Conservation (phyloP, 495 filamentous ascomycete genomes). For the Xylaria curta region DNA sequence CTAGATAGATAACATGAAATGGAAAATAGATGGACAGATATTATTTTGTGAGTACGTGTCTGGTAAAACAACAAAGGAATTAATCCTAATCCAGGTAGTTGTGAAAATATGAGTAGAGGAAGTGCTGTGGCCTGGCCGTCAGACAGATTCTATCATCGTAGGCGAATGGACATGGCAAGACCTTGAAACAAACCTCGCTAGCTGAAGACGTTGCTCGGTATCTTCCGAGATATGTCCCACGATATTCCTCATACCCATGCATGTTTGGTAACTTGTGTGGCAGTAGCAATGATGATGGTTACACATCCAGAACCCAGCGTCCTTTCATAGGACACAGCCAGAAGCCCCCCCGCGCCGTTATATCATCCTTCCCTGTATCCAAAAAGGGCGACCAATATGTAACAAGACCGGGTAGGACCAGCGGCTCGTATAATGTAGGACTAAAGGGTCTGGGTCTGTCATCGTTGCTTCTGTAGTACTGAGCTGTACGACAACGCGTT, state of each 20-base stretch:
- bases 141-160: neutral
- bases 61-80: neutral
- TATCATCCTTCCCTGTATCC: neutral
- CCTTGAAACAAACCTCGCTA: neutral
- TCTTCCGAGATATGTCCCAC: neutral
- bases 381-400: neutral
- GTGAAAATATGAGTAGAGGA: neutral
- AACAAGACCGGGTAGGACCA: neutral
- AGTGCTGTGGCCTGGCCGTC: neutral
- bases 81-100: too few relatives aligned
- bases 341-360: neutral
- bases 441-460: neutral
- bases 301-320: neutral
- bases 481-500: neutral
- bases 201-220: neutral
- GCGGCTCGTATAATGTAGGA: neutral
- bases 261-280: neutral
- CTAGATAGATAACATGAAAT: neutral
- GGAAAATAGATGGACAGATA: neutral
- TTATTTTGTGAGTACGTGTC: neutral
- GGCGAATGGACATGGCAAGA: neutral
- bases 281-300: neutral
- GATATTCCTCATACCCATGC: neutral
- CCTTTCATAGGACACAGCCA: neutral
- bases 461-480: neutral